A percentile compares a stretch with the other conserved stretches of the same genome.
These are phyloP conservation scores for Claviceps cyperi DNA, from an alignment of 2,329 filamentous ascomycete genomes.

Conservation along the genomic window DNA sequence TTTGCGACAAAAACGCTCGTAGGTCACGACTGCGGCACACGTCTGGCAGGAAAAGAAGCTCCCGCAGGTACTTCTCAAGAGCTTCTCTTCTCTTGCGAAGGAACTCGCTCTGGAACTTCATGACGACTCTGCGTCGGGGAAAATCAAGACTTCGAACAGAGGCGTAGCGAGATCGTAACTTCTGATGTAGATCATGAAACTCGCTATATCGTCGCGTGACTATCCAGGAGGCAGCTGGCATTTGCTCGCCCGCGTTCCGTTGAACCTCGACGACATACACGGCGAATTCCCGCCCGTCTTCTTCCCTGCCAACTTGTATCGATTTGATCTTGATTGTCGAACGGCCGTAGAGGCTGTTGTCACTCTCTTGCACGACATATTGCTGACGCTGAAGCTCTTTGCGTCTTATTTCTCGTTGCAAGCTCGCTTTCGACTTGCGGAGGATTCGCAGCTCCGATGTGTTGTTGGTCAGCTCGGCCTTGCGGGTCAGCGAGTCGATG, in stretches of 20 bases:
- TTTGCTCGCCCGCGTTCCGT: conserved; percentile 80
- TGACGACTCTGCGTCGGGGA: conserved; percentile 77
- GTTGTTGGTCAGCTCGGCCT: conserved; percentile 95
- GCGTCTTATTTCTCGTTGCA: conserved; percentile 80
- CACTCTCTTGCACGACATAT: conserved; percentile 93
- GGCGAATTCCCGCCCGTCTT: conserved; percentile 85
- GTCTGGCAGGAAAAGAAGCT: conserved; percentile 73
- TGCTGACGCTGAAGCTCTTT: conserved; percentile 95
- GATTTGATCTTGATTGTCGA: conserved; percentile 82
- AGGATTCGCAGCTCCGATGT: conserved; percentile 83
- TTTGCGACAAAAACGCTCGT: conserved; percentile 82
- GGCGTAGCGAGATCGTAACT: conserved; percentile 68
- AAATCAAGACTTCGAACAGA: conserved; percentile 86
- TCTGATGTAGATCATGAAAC: conserved; percentile 90
- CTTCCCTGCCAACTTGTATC: conserved; percentile 81
- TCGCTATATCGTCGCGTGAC: conserved; percentile 91
- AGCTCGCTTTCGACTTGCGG: conserved; percentile 82
- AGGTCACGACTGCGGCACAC: conserved; percentile 89
- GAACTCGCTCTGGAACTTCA: conserved; percentile 95
- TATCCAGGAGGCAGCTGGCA: conserved; percentile 90
- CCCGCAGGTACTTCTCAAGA: conserved; percentile 71
- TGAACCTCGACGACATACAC: conserved; percentile 88
- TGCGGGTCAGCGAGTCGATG: conserved; percentile 78
- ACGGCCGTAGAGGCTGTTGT: conserved; percentile 89
- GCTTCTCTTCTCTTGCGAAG: conserved; percentile 74